Conservation (phyloP, 129 eudicot species). For the Escallonia herrerae region DNA sequence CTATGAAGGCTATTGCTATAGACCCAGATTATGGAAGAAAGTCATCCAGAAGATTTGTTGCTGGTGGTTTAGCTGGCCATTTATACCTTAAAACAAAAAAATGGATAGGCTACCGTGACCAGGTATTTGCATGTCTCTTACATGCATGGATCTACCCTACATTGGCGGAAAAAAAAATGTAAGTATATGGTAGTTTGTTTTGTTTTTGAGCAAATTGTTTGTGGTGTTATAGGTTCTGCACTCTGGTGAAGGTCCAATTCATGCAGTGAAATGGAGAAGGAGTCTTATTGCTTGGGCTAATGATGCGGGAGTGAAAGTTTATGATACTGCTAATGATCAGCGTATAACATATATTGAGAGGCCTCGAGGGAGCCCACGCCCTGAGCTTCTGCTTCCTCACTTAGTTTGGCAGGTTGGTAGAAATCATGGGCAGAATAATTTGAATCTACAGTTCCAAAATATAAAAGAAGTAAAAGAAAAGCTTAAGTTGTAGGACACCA, state of each 20-base stretch:
- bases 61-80: slow-evolving; percentile 98
- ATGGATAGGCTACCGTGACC: slow-evolving; percentile 95
- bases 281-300: slow-evolving; percentile 98
- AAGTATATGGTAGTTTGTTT: neutral
- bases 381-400: slow-evolving; percentile 91
- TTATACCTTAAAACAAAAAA: slow-evolving; percentile 64
- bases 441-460: no score
- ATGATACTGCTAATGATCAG: slow-evolving; percentile 84
- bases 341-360: slow-evolving; percentile 89
- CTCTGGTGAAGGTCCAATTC: slow-evolving; percentile 99
- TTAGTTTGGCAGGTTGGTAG: slow-evolving; percentile 91
- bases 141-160: slow-evolving; percentile 1
- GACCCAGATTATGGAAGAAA: slow-evolving; percentile 87
- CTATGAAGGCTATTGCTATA: slow-evolving; percentile 91
- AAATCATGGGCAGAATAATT: neutral
- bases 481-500: no score
- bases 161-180: neutral
- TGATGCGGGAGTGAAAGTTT: slow-evolving; percentile 91
- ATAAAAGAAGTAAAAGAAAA: no score
- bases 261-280: slow-evolving; percentile 88
- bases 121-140: slow-evolving; percentile 42
- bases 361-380: slow-evolving; percentile 97
- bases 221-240: slow-evolving; percentile 59
- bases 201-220: slow-evolving; percentile 1
- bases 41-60: slow-evolving; percentile 79